Percentiles rank a stretch among this genome's conserved stretches.
These are phyloP conservation scores for Entonaema liquescens DNA, from an alignment of 495 filamentous ascomycete species.

Conservation along the genomic window DNA sequence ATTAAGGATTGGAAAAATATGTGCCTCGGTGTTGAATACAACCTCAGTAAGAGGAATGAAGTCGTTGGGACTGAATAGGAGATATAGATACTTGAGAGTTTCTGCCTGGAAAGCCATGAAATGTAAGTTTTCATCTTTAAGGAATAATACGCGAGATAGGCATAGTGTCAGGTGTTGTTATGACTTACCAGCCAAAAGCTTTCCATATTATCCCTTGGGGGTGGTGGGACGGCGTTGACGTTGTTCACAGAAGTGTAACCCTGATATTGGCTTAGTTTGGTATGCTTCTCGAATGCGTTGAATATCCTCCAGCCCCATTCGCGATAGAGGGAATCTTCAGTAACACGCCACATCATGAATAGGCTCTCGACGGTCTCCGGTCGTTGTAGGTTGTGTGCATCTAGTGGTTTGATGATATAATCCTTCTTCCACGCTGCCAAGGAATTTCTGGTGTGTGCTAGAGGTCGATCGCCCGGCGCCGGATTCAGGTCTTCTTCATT, in stretches of 20 bases:
- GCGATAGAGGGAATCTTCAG: constrained; percentile 76
- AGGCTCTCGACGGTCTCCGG: constrained; percentile 82
- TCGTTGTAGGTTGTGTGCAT: constrained; percentile 81
- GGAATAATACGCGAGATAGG: no score
- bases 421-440: constrained; percentile 56
- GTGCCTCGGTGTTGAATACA: constrained; percentile 83
- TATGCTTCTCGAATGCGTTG: constrained; percentile 72
- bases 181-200: constrained; percentile 75
- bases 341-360: constrained; percentile 85
- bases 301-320: constrained; percentile 89
- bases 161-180: not conserved
- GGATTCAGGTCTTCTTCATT: no score
- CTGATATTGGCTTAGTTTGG: constrained; percentile 53
- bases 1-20: constrained; percentile 65
- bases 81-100: constrained; percentile 84
- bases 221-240: constrained; percentile 63
- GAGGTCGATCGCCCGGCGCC: constrained; percentile 18
- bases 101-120: constrained; percentile 63
- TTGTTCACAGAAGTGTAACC: constrained; percentile 73
- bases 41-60: constrained; percentile 70
- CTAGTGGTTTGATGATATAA: constrained; percentile 69
- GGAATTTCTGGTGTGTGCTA: constrained; percentile 13
- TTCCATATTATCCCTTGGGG: constrained; percentile 71
- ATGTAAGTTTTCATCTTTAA: constrained; percentile 15
- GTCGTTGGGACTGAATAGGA: constrained; percentile 75